Base-by-base conservation (phyloP, 2,329 filamentous ascomycete species). In the Fusarium secorum region DNA sequence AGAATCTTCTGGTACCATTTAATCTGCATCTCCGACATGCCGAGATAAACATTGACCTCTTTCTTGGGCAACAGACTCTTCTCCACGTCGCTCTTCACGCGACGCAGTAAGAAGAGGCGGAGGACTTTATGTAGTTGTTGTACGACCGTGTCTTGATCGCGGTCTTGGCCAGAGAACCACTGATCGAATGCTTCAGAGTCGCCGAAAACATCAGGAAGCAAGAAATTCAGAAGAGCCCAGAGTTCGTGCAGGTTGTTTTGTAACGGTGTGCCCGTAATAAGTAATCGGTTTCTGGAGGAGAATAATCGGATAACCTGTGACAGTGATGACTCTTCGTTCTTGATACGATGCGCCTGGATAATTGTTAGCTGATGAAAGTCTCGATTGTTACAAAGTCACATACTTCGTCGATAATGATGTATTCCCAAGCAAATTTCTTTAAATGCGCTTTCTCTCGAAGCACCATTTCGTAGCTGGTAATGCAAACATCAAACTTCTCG, bases 1-100 rank as follows among this genome's bases (percentile, higher is more conserved):
- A 99, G 85, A 75, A 99, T 99, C 84, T 98, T 98, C 81, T 97
- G 93, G 79, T 99, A 99, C 95, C 96, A 99, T 79, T 96, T 97
- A 74, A 98, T 89, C 80, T 99, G 96, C 96, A 99, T 99, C 63
- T 98, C 95, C 2, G 96, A 95, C 95, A 99, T 98, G 73, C 95
- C 96, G 73, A 99, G 91, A 78, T 98, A 99, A 32, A 99, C 83
- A 73, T 99, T 99, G 77, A 98, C 85, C 80, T 99, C 96, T 81
- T 98, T 98, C 86, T 99, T 99, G 5, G 96, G 96, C 56, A 98
- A 83, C 68, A 99, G 85, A 78, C 95, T 98, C 87, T 99, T 99
- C 81, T 99, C 96, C 8, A 99, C 96, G 80, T 99, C 96, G 71
- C 90, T 93, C 87, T 99, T 99, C 76, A 99, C 96, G 81, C 96